Base-by-base conservation (phyloP, 1,284 basidiomycete species). In the Puccinia triticina region DNA sequence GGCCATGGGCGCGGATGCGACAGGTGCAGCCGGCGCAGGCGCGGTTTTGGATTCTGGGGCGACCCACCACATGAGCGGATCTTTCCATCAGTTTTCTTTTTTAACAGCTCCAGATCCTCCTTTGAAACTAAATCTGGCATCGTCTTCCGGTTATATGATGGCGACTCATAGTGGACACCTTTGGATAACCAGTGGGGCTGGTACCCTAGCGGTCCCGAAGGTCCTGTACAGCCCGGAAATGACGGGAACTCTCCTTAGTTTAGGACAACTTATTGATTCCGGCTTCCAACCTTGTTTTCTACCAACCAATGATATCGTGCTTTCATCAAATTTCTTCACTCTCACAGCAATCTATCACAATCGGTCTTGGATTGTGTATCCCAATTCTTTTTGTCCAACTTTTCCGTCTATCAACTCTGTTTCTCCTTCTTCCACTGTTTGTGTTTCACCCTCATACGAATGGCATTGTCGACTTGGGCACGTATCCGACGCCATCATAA, bases 81-180 rank as follows among this genome's bases (percentile, higher is more conserved):
- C 64, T 29, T 50, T 50, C 43, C 50, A 29, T 16, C 26, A 2
- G 34, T 72, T 72, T 32, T 50, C 48, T 50, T 7, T 26, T 32
- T 29, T 72, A 23, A 1, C 18, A 4, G 18, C 46, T n/a, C n/a
- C 50, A 1, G 1, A 29, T 29, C 69, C 43, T 1, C 11, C 23
- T 1, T 26, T 72, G 3, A 48, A 72, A 18, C 69, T 75, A 21
- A 75, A 59, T 59, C 53, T 75, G 2, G 73, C 73, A 18, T 75
- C 73, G 21, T 29, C 50, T 23, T 1, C 2, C n/a, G 26, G 14
- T 40, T 29, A 3, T 3, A 59, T 75, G 55, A 1, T 43, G 23
- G 73, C 73, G n/a, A 75, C 73, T 3, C 73, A 75, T 32, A 75
- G 73, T 16, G 73, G 73, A 4, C n/a, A 14, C 53, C 37, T 75